A percentile compares a stretch with the other conserved stretches of the same genome.
phyloP scores from a whole-genome alignment of 495 filamentous ascomycete genomes.

The Collariella sp. region DNA sequence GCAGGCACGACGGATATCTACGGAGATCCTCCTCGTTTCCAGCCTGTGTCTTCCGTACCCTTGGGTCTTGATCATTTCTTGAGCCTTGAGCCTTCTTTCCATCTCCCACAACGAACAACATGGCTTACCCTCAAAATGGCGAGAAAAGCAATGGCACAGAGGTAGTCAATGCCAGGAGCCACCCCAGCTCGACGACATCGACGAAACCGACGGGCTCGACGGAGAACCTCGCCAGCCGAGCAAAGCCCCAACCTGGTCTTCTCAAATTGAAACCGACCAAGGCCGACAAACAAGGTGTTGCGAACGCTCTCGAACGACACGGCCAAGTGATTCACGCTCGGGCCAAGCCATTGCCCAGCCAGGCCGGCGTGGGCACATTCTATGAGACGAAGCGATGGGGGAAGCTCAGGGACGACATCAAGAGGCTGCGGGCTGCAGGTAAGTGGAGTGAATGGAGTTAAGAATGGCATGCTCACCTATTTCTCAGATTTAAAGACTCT shows the following conservation, averaged over 20 bases:
- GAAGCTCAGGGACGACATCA: conserved; percentile 56
- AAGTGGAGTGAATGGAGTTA: not conserved
- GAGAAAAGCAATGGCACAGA: conserved; percentile 12
- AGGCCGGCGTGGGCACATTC: conserved; percentile 54
- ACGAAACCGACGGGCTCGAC: conserved; percentile 5
- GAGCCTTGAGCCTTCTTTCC: not conserved
- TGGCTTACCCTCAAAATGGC: conserved; percentile 8
- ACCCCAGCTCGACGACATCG: not conserved
- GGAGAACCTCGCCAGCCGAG: conserved; percentile 18
- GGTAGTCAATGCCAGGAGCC: conserved; percentile 1
- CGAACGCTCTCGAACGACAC: conserved; percentile 50
- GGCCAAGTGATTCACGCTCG: conserved; percentile 58
- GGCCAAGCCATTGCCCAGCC: conserved; percentile 55
- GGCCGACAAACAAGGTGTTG: conserved; percentile 33
- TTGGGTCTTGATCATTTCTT: not conserved
- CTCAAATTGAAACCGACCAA: conserved; percentile 21
- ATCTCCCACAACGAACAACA: not conserved
- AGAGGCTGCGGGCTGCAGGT: conserved; percentile 40
- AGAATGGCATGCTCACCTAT: conserved; percentile 1
- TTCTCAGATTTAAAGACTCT: conserved; percentile 36
- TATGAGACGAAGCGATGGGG: conserved; percentile 30
- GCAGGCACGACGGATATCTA: no score
- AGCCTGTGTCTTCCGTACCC: not conserved
- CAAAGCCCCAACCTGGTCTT: conserved; percentile 18
- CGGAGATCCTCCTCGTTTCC: no score